Evolutionary conservation across 495 filamentous ascomycete species (phyloP).

Genomic region (Sordaria brevicollis): DNA sequence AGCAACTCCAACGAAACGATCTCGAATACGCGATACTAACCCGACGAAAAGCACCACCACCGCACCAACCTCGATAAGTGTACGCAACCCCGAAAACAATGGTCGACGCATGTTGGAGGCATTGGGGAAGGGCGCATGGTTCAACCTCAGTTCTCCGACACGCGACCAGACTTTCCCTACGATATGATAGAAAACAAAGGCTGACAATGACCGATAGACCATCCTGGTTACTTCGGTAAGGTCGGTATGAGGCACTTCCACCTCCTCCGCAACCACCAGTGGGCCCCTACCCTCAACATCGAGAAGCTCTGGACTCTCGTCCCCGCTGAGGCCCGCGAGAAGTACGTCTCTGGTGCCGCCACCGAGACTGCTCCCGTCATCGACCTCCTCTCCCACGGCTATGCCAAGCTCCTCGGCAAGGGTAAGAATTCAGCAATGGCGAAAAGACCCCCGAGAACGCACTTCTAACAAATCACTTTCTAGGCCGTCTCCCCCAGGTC

Average conservation of each 20-base stretch:
- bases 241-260: conserved; percentile 29
- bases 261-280: conserved; percentile 24
- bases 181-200: neutral
- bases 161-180: neutral
- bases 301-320: conserved; percentile 29
- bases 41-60: conserved; percentile 25
- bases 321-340: conserved; percentile 21
- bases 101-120: neutral
- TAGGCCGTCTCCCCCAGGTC: conserved; percentile 26
- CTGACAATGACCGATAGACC: conserved; percentile 20
- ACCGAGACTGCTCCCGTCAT: conserved; percentile 24
- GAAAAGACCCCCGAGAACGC: neutral
- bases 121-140: neutral
- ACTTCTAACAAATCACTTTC: neutral
- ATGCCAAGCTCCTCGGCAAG: conserved; percentile 29
- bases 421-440: conserved; percentile 10
- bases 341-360: conserved; percentile 25
- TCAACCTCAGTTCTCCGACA: neutral
- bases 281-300: conserved; percentile 27
- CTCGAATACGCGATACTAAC: conserved; percentile 11
- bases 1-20: neutral
- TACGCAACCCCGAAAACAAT: conserved; percentile 8
- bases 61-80: conserved; percentile 28
- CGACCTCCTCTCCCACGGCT: conserved; percentile 27
- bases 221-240: conserved; percentile 30